phyloP scores from a whole-genome alignment of 257 asterid species.

The Nicotiana undulata region DNA sequence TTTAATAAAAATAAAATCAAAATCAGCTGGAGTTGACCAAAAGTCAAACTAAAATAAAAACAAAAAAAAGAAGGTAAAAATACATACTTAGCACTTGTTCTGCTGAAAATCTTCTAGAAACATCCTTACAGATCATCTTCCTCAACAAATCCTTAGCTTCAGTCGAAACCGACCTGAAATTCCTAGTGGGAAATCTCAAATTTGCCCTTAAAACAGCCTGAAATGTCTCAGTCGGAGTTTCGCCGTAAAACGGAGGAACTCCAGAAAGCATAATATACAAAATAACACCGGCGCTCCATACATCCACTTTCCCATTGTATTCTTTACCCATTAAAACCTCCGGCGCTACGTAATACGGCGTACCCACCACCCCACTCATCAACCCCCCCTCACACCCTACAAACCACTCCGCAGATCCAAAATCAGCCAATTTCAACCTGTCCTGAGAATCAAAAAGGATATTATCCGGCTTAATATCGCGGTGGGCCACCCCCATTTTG shows the following conservation, averaged over 20 bases:
- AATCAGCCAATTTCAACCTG: slow-evolving; percentile 41
- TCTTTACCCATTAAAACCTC: slow-evolving; percentile 16
- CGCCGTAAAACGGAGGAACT: slow-evolving; percentile 25
- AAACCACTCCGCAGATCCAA: slow-evolving; percentile 56
- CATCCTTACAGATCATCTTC: slow-evolving; percentile 32
- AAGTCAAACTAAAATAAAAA: neutral
- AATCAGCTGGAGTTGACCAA: neutral
- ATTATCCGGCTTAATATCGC: slow-evolving; percentile 62
- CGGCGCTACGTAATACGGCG: slow-evolving; percentile 30
- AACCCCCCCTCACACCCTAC: slow-evolving; percentile 3
- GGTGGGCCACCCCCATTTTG: slow-evolving; percentile 44
- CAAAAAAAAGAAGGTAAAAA: too few species aligned
- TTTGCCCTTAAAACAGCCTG: slow-evolving; percentile 27
- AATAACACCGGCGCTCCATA: slow-evolving; percentile 31
- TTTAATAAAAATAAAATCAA: neutral
- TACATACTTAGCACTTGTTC: slow-evolving; percentile 32
- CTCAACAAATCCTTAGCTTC: slow-evolving; percentile 34
- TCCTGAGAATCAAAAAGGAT: slow-evolving; percentile 45
- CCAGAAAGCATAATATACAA: slow-evolving; percentile 31
- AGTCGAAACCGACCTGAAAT: slow-evolving; percentile 21
- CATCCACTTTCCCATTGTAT: slow-evolving; percentile 20
- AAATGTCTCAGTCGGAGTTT: slow-evolving; percentile 18
- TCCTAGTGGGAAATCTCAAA: slow-evolving; percentile 22
- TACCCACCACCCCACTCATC: slow-evolving; percentile 26
- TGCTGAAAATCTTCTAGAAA: slow-evolving; percentile 21